Conservation (phyloP, 2,329 filamentous ascomycete species). For the Fusarium continuum region DNA sequence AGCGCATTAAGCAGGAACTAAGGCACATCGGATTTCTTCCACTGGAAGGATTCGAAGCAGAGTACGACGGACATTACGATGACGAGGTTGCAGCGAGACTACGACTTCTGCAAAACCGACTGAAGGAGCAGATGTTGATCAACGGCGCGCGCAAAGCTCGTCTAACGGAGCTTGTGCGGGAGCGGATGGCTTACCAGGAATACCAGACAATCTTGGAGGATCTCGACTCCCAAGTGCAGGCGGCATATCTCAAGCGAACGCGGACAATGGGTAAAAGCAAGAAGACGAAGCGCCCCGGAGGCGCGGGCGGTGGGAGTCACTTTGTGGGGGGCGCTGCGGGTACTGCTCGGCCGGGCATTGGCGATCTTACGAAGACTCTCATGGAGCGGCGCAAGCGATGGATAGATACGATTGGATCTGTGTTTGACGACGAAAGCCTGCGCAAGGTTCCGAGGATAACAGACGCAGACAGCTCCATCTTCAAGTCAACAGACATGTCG, state of each 20-base stretch:
- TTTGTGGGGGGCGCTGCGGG: constrained; percentile 66
- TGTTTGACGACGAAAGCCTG: constrained; percentile 85
- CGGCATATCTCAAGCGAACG: constrained; percentile 94
- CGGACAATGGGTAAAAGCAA: constrained; percentile 94
- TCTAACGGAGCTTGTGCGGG: constrained; percentile 85
- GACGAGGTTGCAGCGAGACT: constrained; percentile 93
- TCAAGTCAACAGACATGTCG: constrained; percentile 76
- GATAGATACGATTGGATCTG: constrained; percentile 89
- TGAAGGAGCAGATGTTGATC: constrained; percentile 83
- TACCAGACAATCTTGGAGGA: constrained; percentile 97
- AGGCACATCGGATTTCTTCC: constrained; percentile 89
- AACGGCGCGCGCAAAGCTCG: constrained; percentile 92
- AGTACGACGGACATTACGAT: constrained; percentile 90
- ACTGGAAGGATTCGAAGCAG: constrained; percentile 68
- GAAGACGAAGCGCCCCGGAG: constrained; percentile 83
- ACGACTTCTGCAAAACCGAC: constrained; percentile 81
- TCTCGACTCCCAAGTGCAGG: constrained; percentile 92
- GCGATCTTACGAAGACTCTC: constrained; percentile 87
- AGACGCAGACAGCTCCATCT: constrained; percentile 75
- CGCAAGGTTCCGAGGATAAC: constrained; percentile 73
- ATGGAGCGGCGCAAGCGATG: constrained; percentile 92
- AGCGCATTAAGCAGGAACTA: constrained; percentile 90
- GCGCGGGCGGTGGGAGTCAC: constrained; percentile 77
- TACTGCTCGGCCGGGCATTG: constrained; percentile 80
- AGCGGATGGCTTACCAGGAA: constrained; percentile 95